Conservation (phyloP, 2,329 filamentous ascomycete genomes). For the Plectosphaerella sp. region DNA sequence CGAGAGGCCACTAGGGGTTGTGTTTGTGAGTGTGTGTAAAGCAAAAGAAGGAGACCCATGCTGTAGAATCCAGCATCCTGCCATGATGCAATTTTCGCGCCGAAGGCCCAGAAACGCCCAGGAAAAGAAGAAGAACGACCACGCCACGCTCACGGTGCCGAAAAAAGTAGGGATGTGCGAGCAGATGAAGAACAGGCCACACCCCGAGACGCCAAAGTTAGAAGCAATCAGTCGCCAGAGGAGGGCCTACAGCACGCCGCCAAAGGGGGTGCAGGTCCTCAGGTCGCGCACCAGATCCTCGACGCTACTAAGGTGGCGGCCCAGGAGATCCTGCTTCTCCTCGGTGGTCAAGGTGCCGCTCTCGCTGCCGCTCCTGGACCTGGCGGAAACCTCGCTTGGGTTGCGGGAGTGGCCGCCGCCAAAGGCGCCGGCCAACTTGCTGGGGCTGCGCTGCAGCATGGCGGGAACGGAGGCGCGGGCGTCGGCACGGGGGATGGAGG, state of each 20-base stretch:
- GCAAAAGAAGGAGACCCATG: neutral
- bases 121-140: slow-evolving; percentile 1
- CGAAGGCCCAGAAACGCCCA: slow-evolving; percentile 6
- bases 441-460: slow-evolving; percentile 62
- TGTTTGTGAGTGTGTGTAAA: neutral
- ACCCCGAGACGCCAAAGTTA: slow-evolving; percentile 1
- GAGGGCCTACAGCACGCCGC: slow-evolving; percentile 42
- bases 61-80: neutral
- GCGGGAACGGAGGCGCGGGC: slow-evolving; percentile 40
- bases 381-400: slow-evolving; percentile 22
- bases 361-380: slow-evolving; percentile 28
- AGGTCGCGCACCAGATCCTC: slow-evolving; percentile 83
- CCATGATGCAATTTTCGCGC: neutral
- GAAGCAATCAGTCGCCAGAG: neutral
- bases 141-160: slow-evolving; percentile 1
- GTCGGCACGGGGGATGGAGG: slow-evolving; percentile 47
- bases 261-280: slow-evolving; percentile 72
- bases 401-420: slow-evolving; percentile 24
- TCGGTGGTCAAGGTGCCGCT: slow-evolving; percentile 61
- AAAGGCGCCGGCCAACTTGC: slow-evolving; percentile 60
- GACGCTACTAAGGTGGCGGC: slow-evolving; percentile 74
- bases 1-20: no score
- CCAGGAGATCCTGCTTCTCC: slow-evolving; percentile 77
- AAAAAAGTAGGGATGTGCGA: neutral
- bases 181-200: neutral